phyloP scores from a whole-genome alignment of 2,329 filamentous ascomycete species.

The Neofusicoccum kwambonambiense region DNA sequence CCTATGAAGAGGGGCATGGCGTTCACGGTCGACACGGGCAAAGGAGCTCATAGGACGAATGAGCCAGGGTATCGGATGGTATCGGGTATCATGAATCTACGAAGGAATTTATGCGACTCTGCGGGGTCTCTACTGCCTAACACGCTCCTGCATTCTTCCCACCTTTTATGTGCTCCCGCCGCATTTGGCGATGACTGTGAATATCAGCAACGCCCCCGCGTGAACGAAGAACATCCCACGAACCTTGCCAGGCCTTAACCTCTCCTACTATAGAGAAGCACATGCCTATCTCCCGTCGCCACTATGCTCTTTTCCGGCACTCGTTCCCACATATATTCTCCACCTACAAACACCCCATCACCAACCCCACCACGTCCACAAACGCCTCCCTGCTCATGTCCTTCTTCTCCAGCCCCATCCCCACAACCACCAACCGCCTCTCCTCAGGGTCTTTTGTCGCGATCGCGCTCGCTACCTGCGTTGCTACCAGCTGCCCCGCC shows the following conservation, averaged over 20 bases:
- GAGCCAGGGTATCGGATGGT: not conserved
- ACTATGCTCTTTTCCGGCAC: not conserved
- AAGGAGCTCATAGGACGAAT: not conserved
- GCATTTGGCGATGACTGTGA: not conserved
- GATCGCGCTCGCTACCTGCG: conserved; percentile 82
- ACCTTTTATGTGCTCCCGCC: not conserved
- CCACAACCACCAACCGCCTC: conserved; percentile 58
- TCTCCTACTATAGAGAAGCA: not conserved
- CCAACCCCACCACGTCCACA: conserved; percentile 44
- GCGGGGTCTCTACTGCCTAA: not conserved
- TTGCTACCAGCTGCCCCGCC: conserved; percentile 82
- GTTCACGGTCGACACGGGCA: not conserved
- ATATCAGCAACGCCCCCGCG: not conserved
- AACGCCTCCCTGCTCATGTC: conserved; percentile 51
- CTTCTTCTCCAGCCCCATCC: conserved; percentile 53
- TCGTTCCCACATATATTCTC: not conserved
- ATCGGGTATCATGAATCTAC: conserved; percentile 17
- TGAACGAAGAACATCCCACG: not conserved
- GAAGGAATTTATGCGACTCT: not conserved
- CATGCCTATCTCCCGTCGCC: conserved; percentile 3
- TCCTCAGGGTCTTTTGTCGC: conserved; percentile 67
- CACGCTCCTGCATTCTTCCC: not conserved
- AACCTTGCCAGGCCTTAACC: not conserved
- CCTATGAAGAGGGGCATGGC: not conserved
- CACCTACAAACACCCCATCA: conserved; percentile 34